These are phyloP conservation scores for Kockovaella imperatae DNA, from an alignment of 768 basidiomycete genomes.

Conservation along the genomic window DNA sequence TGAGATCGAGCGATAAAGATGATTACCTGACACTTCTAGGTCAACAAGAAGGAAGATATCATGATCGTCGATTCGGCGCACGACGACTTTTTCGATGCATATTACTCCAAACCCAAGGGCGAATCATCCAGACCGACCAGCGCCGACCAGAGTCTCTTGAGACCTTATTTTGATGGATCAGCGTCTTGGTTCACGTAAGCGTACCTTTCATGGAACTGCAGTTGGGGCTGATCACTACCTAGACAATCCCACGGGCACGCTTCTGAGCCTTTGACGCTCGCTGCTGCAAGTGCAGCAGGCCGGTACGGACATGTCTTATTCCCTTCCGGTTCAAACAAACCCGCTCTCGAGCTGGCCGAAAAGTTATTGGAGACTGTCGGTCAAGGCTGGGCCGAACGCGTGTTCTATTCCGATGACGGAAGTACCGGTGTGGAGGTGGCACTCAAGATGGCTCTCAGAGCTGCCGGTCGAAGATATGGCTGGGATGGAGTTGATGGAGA, in stretches of 20 bases:
- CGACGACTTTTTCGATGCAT: conserved; percentile 76
- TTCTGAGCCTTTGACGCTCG: conserved; percentile 64
- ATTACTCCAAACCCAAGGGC: conserved; percentile 43
- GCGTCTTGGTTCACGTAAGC: conserved; percentile 87
- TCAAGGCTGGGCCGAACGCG: conserved; percentile 79
- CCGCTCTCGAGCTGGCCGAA: conserved; percentile 77
- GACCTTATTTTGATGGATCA: conserved; percentile 74
- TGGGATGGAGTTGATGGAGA: conserved; percentile 40
- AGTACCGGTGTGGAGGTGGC: conserved; percentile 97
- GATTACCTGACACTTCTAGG: conserved; percentile 36
- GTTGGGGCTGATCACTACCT: neutral
- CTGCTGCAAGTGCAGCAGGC: conserved; percentile 81
- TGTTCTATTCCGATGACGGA: conserved; percentile 89
- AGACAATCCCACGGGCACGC: conserved; percentile 81
- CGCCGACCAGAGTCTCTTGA: conserved; percentile 44
- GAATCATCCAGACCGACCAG: neutral
- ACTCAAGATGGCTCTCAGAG: conserved; percentile 87
- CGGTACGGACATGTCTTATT: conserved; percentile 97
- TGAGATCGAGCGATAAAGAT: conserved; percentile 7
- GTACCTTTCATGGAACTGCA: neutral
- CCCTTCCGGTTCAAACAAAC: conserved; percentile 75
- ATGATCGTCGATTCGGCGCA: conserved; percentile 86
- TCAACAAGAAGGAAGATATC: conserved; percentile 63
- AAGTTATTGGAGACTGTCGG: conserved; percentile 66
- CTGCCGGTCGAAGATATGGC: conserved; percentile 40